Evolutionary conservation across 768 basidiomycete species (phyloP).

Genomic region (Hericium coralloides): DNA sequence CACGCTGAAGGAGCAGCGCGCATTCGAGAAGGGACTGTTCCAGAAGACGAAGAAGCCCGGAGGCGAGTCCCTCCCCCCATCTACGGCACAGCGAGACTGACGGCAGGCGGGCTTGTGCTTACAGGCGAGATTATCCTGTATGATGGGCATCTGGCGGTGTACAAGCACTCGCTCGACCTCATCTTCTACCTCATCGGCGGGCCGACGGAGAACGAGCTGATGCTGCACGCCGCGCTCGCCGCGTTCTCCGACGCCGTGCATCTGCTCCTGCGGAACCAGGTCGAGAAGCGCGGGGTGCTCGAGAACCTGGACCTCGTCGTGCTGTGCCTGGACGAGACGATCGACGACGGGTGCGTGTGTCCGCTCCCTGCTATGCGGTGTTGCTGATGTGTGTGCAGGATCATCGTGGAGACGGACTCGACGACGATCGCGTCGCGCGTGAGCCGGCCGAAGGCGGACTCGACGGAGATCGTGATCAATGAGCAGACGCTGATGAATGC

Average conservation of each 20-base stretch:
- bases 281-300: slow-evolving; percentile 90
- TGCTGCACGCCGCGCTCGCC: slow-evolving; percentile 79
- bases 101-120: background rate
- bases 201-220: slow-evolving; percentile 88
- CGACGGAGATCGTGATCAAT: slow-evolving; percentile 96
- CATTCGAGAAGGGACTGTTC: slow-evolving; percentile 92
- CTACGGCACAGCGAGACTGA: too few relatives aligned
- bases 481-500: slow-evolving; percentile 94
- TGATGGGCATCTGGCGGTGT: slow-evolving; percentile 84
- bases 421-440: slow-evolving; percentile 94
- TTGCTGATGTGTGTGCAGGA: slow-evolving; percentile 36
- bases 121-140: slow-evolving; percentile 90
- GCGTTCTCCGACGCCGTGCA: slow-evolving; percentile 83
- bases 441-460: slow-evolving; percentile 85
- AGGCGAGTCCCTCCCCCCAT: slow-evolving; percentile 28
- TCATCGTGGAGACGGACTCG: slow-evolving; percentile 95
- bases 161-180: slow-evolving; percentile 92
- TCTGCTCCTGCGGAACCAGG: slow-evolving; percentile 79
- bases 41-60: slow-evolving; percentile 93
- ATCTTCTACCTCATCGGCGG: slow-evolving; percentile 90
- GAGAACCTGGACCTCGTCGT: slow-evolving; percentile 93
- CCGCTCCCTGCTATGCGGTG: background rate
- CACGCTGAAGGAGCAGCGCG: slow-evolving; percentile 84
- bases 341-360: slow-evolving; percentile 86
- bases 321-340: slow-evolving; percentile 90